phyloP scores from a whole-genome alignment of 2,329 filamentous ascomycete species.

The Cladosporium sp. region DNA sequence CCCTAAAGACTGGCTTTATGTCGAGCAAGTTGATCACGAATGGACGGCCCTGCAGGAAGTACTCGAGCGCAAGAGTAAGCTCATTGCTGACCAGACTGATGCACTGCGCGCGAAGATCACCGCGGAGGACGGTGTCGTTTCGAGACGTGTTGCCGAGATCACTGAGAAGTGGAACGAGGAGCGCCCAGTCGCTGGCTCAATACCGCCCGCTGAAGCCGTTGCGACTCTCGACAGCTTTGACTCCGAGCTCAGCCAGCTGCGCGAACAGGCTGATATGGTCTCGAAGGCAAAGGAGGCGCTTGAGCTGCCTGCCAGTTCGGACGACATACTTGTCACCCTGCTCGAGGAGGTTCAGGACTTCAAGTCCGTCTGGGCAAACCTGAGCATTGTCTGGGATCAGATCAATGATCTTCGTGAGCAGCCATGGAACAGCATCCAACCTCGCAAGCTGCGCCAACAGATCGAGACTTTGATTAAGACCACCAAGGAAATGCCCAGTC shows the following conservation, averaged over 20 bases:
- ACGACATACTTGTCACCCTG: conserved; percentile 77
- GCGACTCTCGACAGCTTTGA: conserved; percentile 79
- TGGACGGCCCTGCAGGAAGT: conserved; percentile 94
- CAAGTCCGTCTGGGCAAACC: conserved; percentile 94
- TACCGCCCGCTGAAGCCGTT: conserved; percentile 83
- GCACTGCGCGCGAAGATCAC: conserved; percentile 90
- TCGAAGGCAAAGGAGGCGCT: conserved; percentile 95
- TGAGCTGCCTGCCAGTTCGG: conserved; percentile 74
- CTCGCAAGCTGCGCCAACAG: conserved; percentile 82
- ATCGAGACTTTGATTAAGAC: conserved; percentile 93
- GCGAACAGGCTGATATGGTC: conserved; percentile 87
- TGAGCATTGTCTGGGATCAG: conserved; percentile 95
- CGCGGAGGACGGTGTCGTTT: conserved; percentile 88
- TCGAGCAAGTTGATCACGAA: conserved; percentile 93
- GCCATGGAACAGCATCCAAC: conserved; percentile 92
- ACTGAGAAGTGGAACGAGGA: conserved; percentile 89
- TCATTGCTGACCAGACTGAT: conserved; percentile 94
- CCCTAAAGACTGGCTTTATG: conserved; percentile 87
- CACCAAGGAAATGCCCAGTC: conserved; percentile 98
- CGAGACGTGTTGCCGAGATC: conserved; percentile 80
- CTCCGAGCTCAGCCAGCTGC: conserved; percentile 74
- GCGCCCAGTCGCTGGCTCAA: conserved; percentile 92
- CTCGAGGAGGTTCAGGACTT: conserved; percentile 97
- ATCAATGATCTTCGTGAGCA: conserved; percentile 89
- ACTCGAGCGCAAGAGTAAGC: conserved; percentile 84